Evolutionary conservation across 805 yeast genomes (phyloP).

Genomic region (Candida yuanshanica): DNA sequence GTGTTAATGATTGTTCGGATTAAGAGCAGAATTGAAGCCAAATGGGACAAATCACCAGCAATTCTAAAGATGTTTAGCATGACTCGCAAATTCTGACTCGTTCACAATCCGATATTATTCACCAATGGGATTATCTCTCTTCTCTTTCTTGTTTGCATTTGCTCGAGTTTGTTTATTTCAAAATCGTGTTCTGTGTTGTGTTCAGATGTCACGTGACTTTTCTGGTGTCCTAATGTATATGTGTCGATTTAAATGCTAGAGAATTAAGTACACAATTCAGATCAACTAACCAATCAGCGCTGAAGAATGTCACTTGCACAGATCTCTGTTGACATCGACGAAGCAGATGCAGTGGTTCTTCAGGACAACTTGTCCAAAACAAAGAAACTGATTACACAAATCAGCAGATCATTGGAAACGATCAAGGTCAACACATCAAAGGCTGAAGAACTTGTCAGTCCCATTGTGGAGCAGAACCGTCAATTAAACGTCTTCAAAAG

Average conservation of each 20-base stretch:
- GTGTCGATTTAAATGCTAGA: too few relatives aligned
- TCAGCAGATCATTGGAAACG: conserved; percentile 47
- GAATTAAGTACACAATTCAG: too few relatives aligned
- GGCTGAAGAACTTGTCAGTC: conserved; percentile 62
- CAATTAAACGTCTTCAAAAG: conserved; percentile 46
- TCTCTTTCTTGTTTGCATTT: too few relatives aligned
- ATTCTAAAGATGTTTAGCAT: conserved; percentile 40
- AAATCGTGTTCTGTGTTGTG: too few relatives aligned
- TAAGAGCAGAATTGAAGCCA: conserved; percentile 71
- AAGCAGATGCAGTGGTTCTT: conserved; percentile 77
- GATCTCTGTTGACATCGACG: conserved; percentile 52
- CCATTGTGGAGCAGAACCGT: conserved; percentile 61
- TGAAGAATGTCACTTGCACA: conserved; percentile 5
- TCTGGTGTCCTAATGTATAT: too few relatives aligned
- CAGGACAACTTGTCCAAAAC: conserved; percentile 66
- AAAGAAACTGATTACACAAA: conserved; percentile 46
- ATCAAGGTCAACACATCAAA: conserved; percentile 48
- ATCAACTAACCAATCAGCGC: background rate
- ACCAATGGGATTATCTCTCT: too few relatives aligned
- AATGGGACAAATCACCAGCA: conserved; percentile 75
- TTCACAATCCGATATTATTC: too few relatives aligned
- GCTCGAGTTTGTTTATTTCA: too few relatives aligned
- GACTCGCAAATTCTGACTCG: too few relatives aligned
- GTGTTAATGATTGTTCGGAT: conserved; percentile 62
- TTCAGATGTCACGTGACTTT: too few relatives aligned